Percentiles rank a stretch among this genome's conserved stretches.
Evolutionary conservation across 192 early-diverging fungal species (phyloP).

Genomic region (Backusella westeae): DNA sequence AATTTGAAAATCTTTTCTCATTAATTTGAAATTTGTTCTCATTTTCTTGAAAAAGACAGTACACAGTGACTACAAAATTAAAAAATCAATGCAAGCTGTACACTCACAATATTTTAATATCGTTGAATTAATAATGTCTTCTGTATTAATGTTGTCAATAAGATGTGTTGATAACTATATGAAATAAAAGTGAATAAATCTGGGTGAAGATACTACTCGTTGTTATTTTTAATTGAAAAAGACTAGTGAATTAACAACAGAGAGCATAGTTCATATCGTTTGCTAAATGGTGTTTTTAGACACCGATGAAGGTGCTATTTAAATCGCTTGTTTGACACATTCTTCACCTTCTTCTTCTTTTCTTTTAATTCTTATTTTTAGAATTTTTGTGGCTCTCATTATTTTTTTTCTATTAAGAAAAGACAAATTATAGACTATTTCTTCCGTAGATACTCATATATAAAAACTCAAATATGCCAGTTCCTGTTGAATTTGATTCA

Average conservation of each 20-base stretch:
- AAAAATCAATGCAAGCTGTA: neutral
- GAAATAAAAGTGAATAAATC: neutral
- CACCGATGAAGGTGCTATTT: neutral
- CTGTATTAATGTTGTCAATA: neutral
- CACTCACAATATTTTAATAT: neutral
- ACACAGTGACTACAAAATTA: neutral
- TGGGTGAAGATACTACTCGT: neutral
- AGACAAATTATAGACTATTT: neutral
- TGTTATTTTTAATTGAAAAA: neutral
- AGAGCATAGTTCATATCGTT: neutral
- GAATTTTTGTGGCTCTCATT: neutral
- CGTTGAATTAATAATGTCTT: neutral
- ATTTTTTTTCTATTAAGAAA: neutral
- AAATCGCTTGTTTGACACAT: neutral
- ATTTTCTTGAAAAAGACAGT: too few relatives aligned
- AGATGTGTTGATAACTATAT: neutral
- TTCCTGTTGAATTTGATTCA: conserved; percentile 30
- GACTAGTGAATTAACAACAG: neutral
- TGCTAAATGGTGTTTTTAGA: neutral
- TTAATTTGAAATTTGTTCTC: too few relatives aligned
- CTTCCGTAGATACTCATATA: neutral
- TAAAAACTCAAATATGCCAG: conserved; percentile 15
- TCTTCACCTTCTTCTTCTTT: neutral
- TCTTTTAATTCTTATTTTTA: neutral
- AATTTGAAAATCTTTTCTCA: too few relatives aligned